Conservation (phyloP, 192 early-diverging fungal genomes). For the Anaeromyces robustus region DNA sequence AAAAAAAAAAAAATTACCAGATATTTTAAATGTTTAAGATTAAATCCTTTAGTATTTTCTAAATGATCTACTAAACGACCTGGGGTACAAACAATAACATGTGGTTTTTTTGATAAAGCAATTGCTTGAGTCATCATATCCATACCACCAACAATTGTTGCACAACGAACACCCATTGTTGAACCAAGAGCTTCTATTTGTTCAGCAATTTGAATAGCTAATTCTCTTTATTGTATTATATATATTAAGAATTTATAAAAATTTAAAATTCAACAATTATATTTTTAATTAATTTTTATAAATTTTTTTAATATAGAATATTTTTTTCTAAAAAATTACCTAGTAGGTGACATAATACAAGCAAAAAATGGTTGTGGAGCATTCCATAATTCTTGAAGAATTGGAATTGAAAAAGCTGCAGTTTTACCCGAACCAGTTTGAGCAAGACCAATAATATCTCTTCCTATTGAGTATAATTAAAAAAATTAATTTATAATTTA, state of each 20-base stretch:
- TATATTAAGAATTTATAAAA: neutral
- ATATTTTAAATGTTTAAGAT: slow-evolving; percentile 76
- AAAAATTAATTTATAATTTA: neutral
- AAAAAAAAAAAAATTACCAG: slow-evolving; percentile 24
- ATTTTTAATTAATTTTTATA: neutral
- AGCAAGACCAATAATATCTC: slow-evolving; percentile 59
- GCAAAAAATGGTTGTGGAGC: slow-evolving; percentile 82
- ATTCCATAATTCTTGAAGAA: slow-evolving; percentile 72
- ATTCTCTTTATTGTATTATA: slow-evolving; percentile 37
- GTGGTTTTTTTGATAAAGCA: slow-evolving; percentile 85
- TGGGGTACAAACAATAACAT: slow-evolving; percentile 88
- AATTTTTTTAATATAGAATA: neutral
- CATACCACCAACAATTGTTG: slow-evolving; percentile 90
- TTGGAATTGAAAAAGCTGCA: slow-evolving; percentile 70
- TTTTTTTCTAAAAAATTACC: slow-evolving; percentile 16
- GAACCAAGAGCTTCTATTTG: slow-evolving; percentile 80
- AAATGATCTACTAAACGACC: slow-evolving; percentile 89
- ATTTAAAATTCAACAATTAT: neutral
- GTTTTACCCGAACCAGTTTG: slow-evolving; percentile 92
- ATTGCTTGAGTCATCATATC: slow-evolving; percentile 93
- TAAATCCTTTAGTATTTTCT: slow-evolving; percentile 97
- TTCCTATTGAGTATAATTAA: neutral
- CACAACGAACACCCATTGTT: slow-evolving; percentile 78
- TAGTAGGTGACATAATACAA: slow-evolving; percentile 90
- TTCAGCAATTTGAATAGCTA: slow-evolving; percentile 89